These are phyloP conservation scores for Paramyrothecium roridum DNA, from an alignment of 2,329 filamentous ascomycete species.

Conservation along the genomic window DNA sequence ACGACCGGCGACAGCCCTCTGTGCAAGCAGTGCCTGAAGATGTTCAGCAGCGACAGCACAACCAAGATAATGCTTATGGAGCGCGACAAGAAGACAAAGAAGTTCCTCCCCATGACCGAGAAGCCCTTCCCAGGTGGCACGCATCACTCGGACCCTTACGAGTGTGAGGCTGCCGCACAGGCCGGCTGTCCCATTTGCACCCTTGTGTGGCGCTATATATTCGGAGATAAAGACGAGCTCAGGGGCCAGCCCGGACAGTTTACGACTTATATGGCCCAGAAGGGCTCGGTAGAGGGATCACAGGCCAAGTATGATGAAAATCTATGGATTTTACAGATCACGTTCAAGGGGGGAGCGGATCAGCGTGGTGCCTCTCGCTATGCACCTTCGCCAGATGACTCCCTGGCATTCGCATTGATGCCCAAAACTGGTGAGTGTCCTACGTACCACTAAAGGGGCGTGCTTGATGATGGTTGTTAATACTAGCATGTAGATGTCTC, in stretches of 20 bases:
- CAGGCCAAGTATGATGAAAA: neutral
- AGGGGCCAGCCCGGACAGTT: neutral
- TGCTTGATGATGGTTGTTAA: neutral
- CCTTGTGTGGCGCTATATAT: neutral
- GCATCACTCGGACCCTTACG: neutral
- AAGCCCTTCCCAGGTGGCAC: neutral
- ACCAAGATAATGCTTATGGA: neutral
- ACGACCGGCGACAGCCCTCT: neutral
- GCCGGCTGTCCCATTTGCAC: neutral
- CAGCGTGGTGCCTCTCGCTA: neutral
- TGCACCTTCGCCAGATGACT: neutral
- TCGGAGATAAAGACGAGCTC: neutral
- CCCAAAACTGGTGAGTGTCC: neutral
- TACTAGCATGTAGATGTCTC: neutral
- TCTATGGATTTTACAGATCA: neutral
- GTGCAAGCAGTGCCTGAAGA: neutral
- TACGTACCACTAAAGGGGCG: neutral
- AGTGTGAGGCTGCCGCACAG: neutral
- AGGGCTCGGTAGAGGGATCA: neutral
- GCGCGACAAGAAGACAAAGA: neutral
- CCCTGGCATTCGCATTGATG: neutral
- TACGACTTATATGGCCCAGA: neutral
- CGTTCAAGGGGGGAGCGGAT: neutral
- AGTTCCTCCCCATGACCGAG: neutral
- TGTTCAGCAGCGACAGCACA: neutral